Conservation (phyloP, 192 early-diverging fungal species). For the Coemansia sp. region DNA sequence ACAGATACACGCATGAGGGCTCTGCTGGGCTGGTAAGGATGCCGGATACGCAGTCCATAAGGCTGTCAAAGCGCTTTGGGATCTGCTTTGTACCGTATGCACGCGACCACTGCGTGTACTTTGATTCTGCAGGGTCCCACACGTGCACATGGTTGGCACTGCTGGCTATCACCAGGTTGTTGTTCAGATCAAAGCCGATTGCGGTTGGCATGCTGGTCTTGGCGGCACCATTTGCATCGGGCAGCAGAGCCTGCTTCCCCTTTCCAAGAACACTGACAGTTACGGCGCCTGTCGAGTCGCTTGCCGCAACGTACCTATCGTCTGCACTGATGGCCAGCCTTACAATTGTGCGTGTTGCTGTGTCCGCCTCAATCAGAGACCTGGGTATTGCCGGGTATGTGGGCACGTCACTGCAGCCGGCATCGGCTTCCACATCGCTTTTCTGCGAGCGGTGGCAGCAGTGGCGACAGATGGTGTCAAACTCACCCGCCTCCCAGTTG, state of each 20-base stretch:
- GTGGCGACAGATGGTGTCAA: conserved; percentile 66
- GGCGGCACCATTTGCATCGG: conserved; percentile 2
- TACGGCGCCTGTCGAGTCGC: conserved; percentile 71
- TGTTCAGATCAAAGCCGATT: conserved; percentile 23
- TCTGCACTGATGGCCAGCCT: conserved; percentile 76
- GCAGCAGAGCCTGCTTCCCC: conserved; percentile 1
- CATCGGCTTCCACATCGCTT: conserved; percentile 43
- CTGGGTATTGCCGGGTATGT: conserved; percentile 44
- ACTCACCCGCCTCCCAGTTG: conserved; percentile 58
- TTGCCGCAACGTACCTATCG: conserved; percentile 79
- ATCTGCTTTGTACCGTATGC: conserved; percentile 62
- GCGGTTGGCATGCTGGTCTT: conserved; percentile 29
- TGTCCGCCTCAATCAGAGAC: conserved; percentile 15
- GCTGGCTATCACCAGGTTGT: conserved; percentile 45
- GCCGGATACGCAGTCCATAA: conserved; percentile 73
- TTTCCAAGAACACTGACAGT: conserved; percentile 58
- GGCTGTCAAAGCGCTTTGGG: conserved; percentile 62
- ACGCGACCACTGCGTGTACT: conserved; percentile 81
- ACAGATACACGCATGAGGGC: conserved; percentile 66
- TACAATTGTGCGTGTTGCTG: conserved; percentile 60
- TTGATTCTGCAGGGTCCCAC: conserved; percentile 65
- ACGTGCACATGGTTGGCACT: conserved; percentile 78
- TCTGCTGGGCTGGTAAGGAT: conserved; percentile 67
- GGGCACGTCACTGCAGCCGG: conserved; percentile 51
- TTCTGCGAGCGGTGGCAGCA: conserved; percentile 61